These are phyloP conservation scores for Termitomyces eurrhizus DNA, from an alignment of 768 basidiomycete species.

Conservation along the genomic window DNA sequence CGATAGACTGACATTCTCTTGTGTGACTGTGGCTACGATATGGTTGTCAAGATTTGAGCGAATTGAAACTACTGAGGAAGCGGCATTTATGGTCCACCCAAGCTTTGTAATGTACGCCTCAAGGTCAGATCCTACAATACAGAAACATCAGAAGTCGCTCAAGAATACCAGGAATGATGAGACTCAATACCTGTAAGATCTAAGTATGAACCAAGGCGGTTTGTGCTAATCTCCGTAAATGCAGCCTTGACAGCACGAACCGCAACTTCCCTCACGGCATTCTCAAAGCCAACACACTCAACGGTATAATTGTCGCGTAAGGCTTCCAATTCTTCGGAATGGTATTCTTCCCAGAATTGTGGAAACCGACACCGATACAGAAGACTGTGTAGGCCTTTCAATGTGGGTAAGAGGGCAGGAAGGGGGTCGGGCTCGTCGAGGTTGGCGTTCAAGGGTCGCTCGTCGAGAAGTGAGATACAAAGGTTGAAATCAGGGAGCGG, in stretches of 20 bases:
- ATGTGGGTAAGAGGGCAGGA: constrained; percentile 61
- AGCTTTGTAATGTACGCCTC: constrained; percentile 57
- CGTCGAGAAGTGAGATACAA: constrained; percentile 88
- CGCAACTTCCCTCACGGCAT: constrained; percentile 74
- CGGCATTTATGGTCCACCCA: constrained; percentile 60
- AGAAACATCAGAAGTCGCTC: neutral
- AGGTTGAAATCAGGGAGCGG: constrained; percentile 94
- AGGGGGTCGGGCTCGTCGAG: constrained; percentile 83
- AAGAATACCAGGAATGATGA: neutral
- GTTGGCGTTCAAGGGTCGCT: constrained; percentile 49
- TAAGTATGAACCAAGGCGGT: constrained; percentile 68
- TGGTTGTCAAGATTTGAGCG: constrained; percentile 88
- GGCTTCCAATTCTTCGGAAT: constrained; percentile 63
- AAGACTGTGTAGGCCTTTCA: constrained; percentile 63
- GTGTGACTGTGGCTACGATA: constrained; percentile 80
- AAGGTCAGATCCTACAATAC: constrained; percentile 47
- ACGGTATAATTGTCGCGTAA: constrained; percentile 85
- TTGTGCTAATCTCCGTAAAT: constrained; percentile 68
- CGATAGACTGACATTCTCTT: constrained; percentile 76
- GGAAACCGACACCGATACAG: constrained; percentile 86
- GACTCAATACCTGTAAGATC: constrained; percentile 51
- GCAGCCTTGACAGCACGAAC: constrained; percentile 75
- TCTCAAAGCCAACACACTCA: constrained; percentile 79
- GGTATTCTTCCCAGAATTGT: constrained; percentile 77
- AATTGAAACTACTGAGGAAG: constrained; percentile 55